phyloP scores from a whole-genome alignment of 164 flowering plant species.

The Aristolochia californica region DNA sequence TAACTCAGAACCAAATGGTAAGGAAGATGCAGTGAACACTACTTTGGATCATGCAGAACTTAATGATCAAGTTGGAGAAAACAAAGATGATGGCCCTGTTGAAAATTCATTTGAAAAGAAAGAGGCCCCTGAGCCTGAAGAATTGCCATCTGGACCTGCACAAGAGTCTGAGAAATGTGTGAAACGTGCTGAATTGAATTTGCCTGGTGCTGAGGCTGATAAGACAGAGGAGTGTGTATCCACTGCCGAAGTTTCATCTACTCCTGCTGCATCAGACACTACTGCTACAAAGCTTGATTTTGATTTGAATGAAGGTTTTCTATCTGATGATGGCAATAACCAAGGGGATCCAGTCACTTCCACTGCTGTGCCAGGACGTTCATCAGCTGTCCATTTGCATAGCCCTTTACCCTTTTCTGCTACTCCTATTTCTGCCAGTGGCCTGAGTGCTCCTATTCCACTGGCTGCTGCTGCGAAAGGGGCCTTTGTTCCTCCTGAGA shows the following conservation, averaged over 20 bases:
- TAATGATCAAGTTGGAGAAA: constrained; percentile 14
- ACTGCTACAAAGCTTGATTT: constrained; percentile 49
- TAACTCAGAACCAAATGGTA: constrained; percentile 12
- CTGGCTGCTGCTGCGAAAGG: constrained; percentile 92
- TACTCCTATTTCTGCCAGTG: constrained; percentile 23
- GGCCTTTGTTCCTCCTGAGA: constrained; percentile 68
- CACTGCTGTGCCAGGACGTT: constrained; percentile 12
- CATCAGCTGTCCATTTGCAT: constrained; percentile 12
- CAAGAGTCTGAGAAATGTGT: constrained; percentile 16
- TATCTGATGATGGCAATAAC: constrained; percentile 52
- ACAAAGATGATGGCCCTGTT: not conserved
- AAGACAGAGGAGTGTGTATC: constrained; percentile 33
- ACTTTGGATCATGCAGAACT: constrained; percentile 5
- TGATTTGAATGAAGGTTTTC: constrained; percentile 86
- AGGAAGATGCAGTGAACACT: constrained; percentile 14
- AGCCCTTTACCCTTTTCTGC: constrained; percentile 34
- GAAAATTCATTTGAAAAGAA: constrained; percentile 4
- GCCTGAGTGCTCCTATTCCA: constrained; percentile 55
- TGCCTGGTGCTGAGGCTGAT: constrained; percentile 18
- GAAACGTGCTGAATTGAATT: constrained; percentile 9
- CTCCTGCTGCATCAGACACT: constrained; percentile 28
- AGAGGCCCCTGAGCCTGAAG: constrained; percentile 7
- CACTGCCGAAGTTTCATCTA: constrained; percentile 17
- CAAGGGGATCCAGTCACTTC: constrained; percentile 22
- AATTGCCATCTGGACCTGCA: constrained; percentile 1